Conservation (phyloP, 2,329 filamentous ascomycete genomes). For the Colletotrichum salicis region DNA sequence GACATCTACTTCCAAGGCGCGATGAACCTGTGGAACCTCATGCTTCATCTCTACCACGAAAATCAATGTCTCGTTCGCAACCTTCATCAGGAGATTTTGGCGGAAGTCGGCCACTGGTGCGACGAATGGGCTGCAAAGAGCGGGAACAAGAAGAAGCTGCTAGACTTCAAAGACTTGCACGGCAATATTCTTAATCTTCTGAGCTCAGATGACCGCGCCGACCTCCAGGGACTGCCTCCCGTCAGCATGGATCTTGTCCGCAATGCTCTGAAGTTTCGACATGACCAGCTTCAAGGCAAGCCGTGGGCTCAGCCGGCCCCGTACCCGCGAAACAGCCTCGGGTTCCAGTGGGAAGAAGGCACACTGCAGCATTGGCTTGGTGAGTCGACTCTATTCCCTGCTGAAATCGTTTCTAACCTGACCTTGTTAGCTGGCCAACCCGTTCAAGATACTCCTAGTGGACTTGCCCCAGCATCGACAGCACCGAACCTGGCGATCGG, state of each 20-base stretch:
- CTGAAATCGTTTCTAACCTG: background rate
- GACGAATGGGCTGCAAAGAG: slow-evolving; percentile 47
- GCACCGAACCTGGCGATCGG: background rate
- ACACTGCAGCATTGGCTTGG: slow-evolving; percentile 51
- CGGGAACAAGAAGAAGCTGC: slow-evolving; percentile 46
- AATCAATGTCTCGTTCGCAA: slow-evolving; percentile 48
- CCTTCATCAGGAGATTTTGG: slow-evolving; percentile 37
- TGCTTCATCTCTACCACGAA: slow-evolving; percentile 53
- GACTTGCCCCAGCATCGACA: slow-evolving; percentile 1
- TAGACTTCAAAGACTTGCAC: slow-evolving; percentile 39
- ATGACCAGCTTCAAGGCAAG: slow-evolving; percentile 38
- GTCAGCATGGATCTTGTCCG: slow-evolving; percentile 44
- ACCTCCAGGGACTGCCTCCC: slow-evolving; percentile 44
- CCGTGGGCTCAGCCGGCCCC: background rate
- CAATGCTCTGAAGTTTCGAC: slow-evolving; percentile 47
- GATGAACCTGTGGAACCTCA: slow-evolving; percentile 59
- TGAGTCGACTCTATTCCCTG: slow-evolving; percentile 38
- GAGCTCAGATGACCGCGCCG: slow-evolving; percentile 40
- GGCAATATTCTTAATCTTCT: slow-evolving; percentile 44
- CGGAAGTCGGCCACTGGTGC: slow-evolving; percentile 49
- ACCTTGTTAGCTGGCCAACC: slow-evolving; percentile 7
- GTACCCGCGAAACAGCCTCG: slow-evolving; percentile 39
- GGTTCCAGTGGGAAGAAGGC: slow-evolving; percentile 40
- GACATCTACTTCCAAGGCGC: slow-evolving; percentile 60
- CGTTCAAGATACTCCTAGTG: slow-evolving; percentile 8